phyloP scores from a whole-genome alignment of 1,284 basidiomycete genomes.

The Melampsora medusae region DNA sequence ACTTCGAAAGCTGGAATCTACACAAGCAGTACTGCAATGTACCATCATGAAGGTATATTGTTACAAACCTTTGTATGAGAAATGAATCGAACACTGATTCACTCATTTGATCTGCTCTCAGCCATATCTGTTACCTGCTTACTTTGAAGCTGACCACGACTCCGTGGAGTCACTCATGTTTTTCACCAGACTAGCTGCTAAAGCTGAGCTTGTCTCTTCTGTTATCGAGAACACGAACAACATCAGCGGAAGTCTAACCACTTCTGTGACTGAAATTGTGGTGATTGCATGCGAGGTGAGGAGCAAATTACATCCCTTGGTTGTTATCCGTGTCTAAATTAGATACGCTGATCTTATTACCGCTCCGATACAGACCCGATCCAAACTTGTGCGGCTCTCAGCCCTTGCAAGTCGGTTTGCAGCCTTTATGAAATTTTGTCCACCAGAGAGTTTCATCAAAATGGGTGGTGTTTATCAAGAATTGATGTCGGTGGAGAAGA shows the following conservation, averaged over 20 bases:
- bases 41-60: slow-evolving; percentile 56
- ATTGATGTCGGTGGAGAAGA: slow-evolving; percentile 79
- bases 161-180: slow-evolving; percentile 83
- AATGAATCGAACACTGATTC: neutral
- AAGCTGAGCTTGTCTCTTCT: slow-evolving; percentile 77
- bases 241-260: slow-evolving; percentile 76
- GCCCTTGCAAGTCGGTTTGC: slow-evolving; percentile 82
- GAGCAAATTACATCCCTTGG: slow-evolving; percentile 12
- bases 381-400: slow-evolving; percentile 72
- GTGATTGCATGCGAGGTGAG: slow-evolving; percentile 84
- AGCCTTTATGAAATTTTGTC: slow-evolving; percentile 71
- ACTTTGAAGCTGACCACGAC: slow-evolving; percentile 76
- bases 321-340: slow-evolving; percentile 5
- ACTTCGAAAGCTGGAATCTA: slow-evolving; percentile 74
- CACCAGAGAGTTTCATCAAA: slow-evolving; percentile 76
- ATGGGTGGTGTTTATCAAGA: slow-evolving; percentile 81
- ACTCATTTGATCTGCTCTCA: slow-evolving; percentile 52
- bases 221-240: slow-evolving; percentile 76
- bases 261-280: slow-evolving; percentile 71
- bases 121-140: slow-evolving; percentile 80
- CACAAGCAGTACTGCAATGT: slow-evolving; percentile 73
- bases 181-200: slow-evolving; percentile 79
- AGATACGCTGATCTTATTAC: too few relatives aligned
- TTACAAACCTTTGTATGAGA: neutral
- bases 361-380: slow-evolving; percentile 64